Evolutionary conservation across 2,329 filamentous ascomycete genomes (phyloP).

Genomic region (Venturia oleaginea): DNA sequence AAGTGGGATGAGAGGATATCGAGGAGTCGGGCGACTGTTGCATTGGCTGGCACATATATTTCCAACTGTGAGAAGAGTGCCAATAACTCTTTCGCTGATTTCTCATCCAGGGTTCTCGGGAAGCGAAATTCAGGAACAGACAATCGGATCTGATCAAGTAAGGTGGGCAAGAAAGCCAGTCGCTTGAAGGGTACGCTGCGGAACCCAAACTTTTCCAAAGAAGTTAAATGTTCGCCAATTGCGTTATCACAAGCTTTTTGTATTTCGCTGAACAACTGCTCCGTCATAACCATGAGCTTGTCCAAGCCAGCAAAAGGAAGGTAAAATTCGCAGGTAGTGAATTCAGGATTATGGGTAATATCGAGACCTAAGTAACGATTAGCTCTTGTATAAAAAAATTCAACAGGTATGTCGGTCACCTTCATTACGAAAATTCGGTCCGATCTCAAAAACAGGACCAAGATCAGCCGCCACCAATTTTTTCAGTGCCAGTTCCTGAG

Average conservation of each 20-base stretch:
- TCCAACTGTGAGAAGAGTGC: constrained; percentile 43
- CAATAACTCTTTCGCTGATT: constrained; percentile 44
- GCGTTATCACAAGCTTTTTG: constrained; percentile 11
- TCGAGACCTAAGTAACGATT: constrained; percentile 48
- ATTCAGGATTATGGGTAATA: constrained; percentile 90
- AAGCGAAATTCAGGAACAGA: constrained; percentile 5
- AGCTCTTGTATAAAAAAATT: neutral
- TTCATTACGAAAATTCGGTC: constrained; percentile 87
- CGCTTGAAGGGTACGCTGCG: constrained; percentile 35
- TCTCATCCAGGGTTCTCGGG: constrained; percentile 44
- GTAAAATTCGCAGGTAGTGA: constrained; percentile 97
- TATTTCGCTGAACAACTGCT: constrained; percentile 49
- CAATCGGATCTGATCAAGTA: neutral
- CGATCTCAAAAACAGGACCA: constrained; percentile 86
- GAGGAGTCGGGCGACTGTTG: constrained; percentile 55
- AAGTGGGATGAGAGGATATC: constrained; percentile 69
- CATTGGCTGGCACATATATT: constrained; percentile 3
- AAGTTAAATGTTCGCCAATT: constrained; percentile 29
- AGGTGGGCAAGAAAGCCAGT: constrained; percentile 70
- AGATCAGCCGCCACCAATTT: constrained; percentile 82
- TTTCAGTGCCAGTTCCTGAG: constrained; percentile 93
- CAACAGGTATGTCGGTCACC: constrained; percentile 36
- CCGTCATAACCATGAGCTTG: constrained; percentile 67
- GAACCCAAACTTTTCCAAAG: constrained; percentile 38
- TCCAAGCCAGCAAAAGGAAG: constrained; percentile 70